Evolutionary conservation across 2,329 filamentous ascomycete genomes (phyloP), one percentile per base, ranked within the genome.

Genomic region (Talaromyces sp.): DNA sequence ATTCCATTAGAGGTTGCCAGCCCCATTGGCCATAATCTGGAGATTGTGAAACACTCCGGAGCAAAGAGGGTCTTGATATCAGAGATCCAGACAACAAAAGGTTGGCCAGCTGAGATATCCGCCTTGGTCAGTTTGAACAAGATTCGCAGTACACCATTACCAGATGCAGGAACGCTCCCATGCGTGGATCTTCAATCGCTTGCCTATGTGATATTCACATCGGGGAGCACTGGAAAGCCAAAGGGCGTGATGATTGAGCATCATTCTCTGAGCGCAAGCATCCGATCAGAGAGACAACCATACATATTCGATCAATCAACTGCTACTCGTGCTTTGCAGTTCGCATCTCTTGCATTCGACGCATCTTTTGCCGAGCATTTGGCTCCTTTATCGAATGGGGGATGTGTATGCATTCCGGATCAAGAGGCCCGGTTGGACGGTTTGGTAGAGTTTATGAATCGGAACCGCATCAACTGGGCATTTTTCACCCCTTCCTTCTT

Each of bases 181-280:
- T 35, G 33, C 33, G 33, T 35, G 33, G 33, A 35, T 35, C 33
- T 6, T 11, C 33, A 35, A 35, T 35, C 33, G 33, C 33, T 11
- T 35, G 33, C 33, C n/a, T n/a, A 46, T 17, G 41, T 46, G 28
- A 31, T 31, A 31, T 31, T 31, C 28, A 31, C 28, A 31, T 80
- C 80, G 5, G 80, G 81, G 0, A 81, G 80, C 6, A 80, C 81
- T 1, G 79, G 78, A 25, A 70, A 66, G 1, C 70, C 70, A 1
- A 83, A 83, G 56, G 85, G 84, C 2, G 80, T 86, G 17, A 80
- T 84, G 35, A 84, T 87, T 53, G 82, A 80, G 1, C 86, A 89
- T 61, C 0, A 80, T 83, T 0, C 77, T 86, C 3, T 81, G 83
- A 0, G 83, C 83, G 0, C 77, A 79, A 5, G 80, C 83, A 17